phyloP scores from a whole-genome alignment of 257 asterid genomes.

The Knoxia roxburghii region DNA sequence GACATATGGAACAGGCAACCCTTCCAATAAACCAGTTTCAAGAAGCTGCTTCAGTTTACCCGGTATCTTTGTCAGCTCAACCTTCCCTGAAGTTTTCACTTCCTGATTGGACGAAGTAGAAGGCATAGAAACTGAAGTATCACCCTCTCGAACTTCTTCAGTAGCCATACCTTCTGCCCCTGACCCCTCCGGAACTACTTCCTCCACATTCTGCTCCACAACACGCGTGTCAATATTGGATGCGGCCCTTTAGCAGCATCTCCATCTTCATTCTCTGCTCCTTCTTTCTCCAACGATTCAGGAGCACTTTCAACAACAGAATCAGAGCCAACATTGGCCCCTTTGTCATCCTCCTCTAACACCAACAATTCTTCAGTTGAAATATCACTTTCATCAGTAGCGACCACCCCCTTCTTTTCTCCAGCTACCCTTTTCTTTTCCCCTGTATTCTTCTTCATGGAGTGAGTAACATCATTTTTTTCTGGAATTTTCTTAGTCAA shows the following conservation, averaged over 20 bases:
- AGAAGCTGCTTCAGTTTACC: slow-evolving; percentile 71
- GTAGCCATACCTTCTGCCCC: slow-evolving; percentile 13
- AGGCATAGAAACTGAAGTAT: slow-evolving; percentile 19
- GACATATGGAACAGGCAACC: slow-evolving; percentile 55
- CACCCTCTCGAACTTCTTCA: slow-evolving; percentile 21
- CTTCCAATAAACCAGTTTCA: slow-evolving; percentile 80
- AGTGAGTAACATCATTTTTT: slow-evolving; percentile 13
- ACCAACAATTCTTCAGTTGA: background rate
- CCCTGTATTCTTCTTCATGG: slow-evolving; percentile 15
- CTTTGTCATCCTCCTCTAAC: background rate
- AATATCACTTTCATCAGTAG: no score
- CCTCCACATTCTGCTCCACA: slow-evolving; percentile 29
- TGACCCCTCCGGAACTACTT: slow-evolving; percentile 23
- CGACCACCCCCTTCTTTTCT: slow-evolving; percentile 9
- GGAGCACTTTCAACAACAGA: slow-evolving; percentile 6
- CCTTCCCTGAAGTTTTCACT: slow-evolving; percentile 64
- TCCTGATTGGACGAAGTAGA: slow-evolving; percentile 46
- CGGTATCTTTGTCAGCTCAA: slow-evolving; percentile 46
- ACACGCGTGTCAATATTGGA: background rate
- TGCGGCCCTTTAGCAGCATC: background rate
- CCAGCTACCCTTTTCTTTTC: slow-evolving; percentile 1
- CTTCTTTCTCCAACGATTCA: background rate
- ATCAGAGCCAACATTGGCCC: background rate
- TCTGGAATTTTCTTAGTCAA: slow-evolving; percentile 13
- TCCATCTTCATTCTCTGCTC: background rate